These are phyloP conservation scores for Backusella macrospora DNA, from an alignment of 192 early-diverging fungal genomes.

Conservation along the genomic window DNA sequence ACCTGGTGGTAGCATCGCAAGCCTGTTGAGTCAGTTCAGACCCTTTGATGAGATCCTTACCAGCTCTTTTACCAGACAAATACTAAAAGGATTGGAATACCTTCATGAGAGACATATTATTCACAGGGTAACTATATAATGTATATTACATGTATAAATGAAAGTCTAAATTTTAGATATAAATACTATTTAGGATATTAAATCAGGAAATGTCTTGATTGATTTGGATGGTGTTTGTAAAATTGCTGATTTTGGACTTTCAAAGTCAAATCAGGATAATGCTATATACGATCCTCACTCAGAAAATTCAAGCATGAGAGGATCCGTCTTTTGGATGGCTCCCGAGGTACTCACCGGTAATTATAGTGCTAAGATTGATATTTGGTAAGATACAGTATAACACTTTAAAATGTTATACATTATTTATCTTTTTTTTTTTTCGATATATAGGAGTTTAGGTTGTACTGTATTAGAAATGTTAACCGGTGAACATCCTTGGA, in stretches of 20 bases:
- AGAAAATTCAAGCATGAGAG: constrained; percentile 48
- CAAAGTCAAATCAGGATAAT: constrained; percentile 61
- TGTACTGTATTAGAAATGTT: constrained; percentile 96
- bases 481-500: constrained; percentile 80
- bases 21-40: constrained; percentile 68
- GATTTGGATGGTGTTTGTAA: constrained; percentile 85
- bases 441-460: constrained; percentile 52
- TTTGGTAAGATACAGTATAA: constrained; percentile 58
- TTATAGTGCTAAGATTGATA: constrained; percentile 90
- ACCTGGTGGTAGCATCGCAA: constrained; percentile 85
- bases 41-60: constrained; percentile 70
- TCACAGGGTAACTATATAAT: constrained; percentile 58
- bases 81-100: constrained; percentile 81
- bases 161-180: no score
- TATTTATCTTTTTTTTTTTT: not conserved
- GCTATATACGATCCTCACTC: not conserved
- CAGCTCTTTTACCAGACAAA: constrained; percentile 75
- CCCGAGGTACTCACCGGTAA: constrained; percentile 87
- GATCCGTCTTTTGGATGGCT: constrained; percentile 86
- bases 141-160: not conserved
- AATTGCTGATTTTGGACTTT: constrained; percentile 96
- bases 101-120: constrained; percentile 76
- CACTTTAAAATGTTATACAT: not conserved
- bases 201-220: constrained; percentile 77
- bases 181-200: constrained; percentile 61